Base-by-base conservation (phyloP, 2,329 filamentous ascomycete species). In the Zymoseptoria pseudotritici region DNA sequence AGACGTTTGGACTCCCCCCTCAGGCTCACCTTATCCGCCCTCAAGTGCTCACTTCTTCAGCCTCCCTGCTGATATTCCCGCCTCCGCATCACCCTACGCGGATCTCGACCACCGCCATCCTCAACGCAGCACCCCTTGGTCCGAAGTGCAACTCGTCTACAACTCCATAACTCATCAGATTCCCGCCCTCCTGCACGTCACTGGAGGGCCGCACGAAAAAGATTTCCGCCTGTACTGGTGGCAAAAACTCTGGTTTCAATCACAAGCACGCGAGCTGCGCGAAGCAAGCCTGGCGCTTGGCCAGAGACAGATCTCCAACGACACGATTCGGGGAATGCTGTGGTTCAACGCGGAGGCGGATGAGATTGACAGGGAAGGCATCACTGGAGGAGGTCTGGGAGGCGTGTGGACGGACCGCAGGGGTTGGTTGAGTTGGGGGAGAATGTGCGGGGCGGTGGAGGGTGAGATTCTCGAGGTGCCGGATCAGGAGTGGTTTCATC, bases 211-310 rank as follows among this genome's bases (percentile, higher is more conserved):
- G 6, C 50, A 51, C 10, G 69, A 70, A 22, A 72, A 73, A 59
- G 36, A 60, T 1, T 67, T 66, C 56, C 69, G 69, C 7, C 58
- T 64, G 17, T 42, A 61, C 24, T 72, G 69, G 70, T 73, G 71
- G 71, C 61, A 65, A 36, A 66, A 66, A 54, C 57, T 72, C 24
- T 72, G 70, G 70, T 72, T 69, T 56, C 66, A 70, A n/a, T 52
- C 65, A 13, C 58, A 67, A 51, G 66, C 63, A 9, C 61, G 65
- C 19, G 54, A 61, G 13, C 64, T 71, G 1, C 63, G 66, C 5
- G 57, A 59, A 10, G 68, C 68, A 10, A 65, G 58, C 19, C 24
- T 58, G 49, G 57, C 56, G 54, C 22, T 62, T 22, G 56, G 61
- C 13, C 56, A 62, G 13, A 59, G 54, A 3, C 58, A 55, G 11